A percentile compares a stretch with the other conserved stretches of the same genome.
Conservation (phyloP, 2,329 filamentous ascomycete genomes). For the Immersiporthe knoxdaviesiana region DNA sequence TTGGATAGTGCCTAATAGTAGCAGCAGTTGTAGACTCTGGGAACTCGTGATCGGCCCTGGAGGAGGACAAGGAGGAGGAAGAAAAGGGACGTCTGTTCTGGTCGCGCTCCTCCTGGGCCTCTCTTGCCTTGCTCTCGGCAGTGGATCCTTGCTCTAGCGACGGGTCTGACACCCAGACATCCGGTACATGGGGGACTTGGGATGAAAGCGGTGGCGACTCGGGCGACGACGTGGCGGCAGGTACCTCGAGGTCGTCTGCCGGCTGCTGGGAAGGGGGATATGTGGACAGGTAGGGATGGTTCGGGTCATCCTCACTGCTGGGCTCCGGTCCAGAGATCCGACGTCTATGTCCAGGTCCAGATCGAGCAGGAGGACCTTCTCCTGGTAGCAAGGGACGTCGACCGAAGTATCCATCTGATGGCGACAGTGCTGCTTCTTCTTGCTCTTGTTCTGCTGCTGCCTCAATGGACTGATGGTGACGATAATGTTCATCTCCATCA, state of each 20-base stretch:
- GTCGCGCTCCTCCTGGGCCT: constrained; percentile 47
- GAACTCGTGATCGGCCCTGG: background rate
- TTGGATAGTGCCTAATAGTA: background rate
- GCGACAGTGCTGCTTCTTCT: constrained; percentile 46
- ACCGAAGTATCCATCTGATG: constrained; percentile 57
- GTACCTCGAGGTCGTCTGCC: constrained; percentile 5
- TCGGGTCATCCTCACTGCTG: constrained; percentile 27
- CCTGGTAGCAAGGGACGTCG: constrained; percentile 22
- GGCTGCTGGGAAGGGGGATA: background rate
- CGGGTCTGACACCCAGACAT: constrained; percentile 54
- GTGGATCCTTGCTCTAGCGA: constrained; percentile 43
- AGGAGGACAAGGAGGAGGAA: background rate
- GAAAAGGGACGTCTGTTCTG: constrained; percentile 17
- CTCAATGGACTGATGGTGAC: constrained; percentile 21
- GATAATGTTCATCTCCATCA: background rate
- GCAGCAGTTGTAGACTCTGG: background rate
- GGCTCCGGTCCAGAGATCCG: background rate
- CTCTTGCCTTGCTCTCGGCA: constrained; percentile 47
- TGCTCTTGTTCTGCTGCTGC: constrained; percentile 13
- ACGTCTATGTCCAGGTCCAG: background rate
- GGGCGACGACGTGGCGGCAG: constrained; percentile 17
- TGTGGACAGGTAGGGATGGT: constrained; percentile 30
- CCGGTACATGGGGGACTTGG: constrained; percentile 50
- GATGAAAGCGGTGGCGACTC: constrained; percentile 33
- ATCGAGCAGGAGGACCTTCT: constrained; percentile 10